Base-by-base conservation (phyloP, 2,329 filamentous ascomycete genomes). In the Chalara sp. region DNA sequence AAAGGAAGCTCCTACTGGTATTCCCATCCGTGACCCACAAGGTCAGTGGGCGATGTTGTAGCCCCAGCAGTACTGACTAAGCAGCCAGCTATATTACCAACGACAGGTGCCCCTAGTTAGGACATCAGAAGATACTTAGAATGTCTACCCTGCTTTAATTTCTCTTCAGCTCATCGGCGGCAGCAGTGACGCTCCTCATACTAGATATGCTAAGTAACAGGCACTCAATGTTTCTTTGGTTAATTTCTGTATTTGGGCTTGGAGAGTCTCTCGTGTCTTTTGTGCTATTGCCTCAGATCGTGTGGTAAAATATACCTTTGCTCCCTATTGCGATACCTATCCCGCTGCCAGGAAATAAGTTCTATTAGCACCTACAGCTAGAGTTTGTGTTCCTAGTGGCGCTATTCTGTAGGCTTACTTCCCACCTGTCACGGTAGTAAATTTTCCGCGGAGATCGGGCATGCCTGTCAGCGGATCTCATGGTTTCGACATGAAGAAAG, bases 71-170 rank as follows among this genome's bases (percentile, higher is more conserved):
- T 43, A 43, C 4, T 43, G 41, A 43, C 8, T 4, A 43, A 13
- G 12, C 3, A 21, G 21, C 2, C 12, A 8, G 11, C 8, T n/a
- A 8, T 10, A 21, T 43, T n/a, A 43, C 2, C 29, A 43, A 11
- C 12, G 12, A 3, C 8, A 8, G 12, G 28, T 43, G 3, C 10
- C 10, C 41, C 12, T 8, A n/a, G 21, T 8, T 8, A 46, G 6
- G 32, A n/a, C 8, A 2, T 2, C 39, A 1, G 11, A 45, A 6
- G 32, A 41, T 48, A 66, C 63, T 53, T 7, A 66, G 43, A 2
- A 66, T 58, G 41, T 66, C 61, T 6, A 66, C 43, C 41, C 56
- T 57, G 4, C 28, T 33, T 49, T 65, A 62, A 37, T 45, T 57
- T 2, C 39, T 35, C 31, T 52, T 56, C 44, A 65, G 13, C 37